Base-by-base conservation (phyloP, 805 yeast genomes). In the Cyberlindnera petersonii region DNA sequence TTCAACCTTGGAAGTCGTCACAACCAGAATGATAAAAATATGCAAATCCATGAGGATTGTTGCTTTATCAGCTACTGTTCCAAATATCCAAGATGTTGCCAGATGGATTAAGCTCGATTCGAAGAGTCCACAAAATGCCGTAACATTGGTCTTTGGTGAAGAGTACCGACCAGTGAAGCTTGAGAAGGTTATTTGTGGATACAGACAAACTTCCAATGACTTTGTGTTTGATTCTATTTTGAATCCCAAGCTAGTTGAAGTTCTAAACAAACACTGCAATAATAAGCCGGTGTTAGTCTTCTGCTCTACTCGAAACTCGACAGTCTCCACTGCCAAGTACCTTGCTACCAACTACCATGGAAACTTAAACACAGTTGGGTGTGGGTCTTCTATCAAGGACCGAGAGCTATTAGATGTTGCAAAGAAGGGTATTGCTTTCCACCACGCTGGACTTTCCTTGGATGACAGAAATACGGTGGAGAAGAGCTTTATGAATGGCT, bases 391-490 rank as follows among this genome's bases (percentile, higher is more conserved):
- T 3, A 38, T 55, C 5, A 45, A 50, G 33, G 66, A 67, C 18
- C 55, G 51, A 42, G 59, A 61, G 5, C 40, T 68, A n/a, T 16
- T 21, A 1, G 53, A 41, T 1, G 18, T 60, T 13, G 42, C 51
- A 2, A 27, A 32, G 5, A 40, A 44, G 6, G 79, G 79, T 0
- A 60, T 78, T 26, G 77, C 74, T 0, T 74, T 61, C 47, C 83
- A 78, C 46, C 79, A 77, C 56, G 83, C 82, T 4, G 83, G 83
- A 2, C 55, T 77, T 30, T 58, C 72, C 2, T 49, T 60, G 33
- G 60, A 59, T 3, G 83, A 78, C 49, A 57, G 82, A 34, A 55
- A 46, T 11, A 39, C 58, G 1, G 65, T 77, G 3, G 83, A 78
- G 49, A 54, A 56, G 16, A 50, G 58, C 13, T 78, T 75, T 42